These are phyloP conservation scores for Gaeumannomyces tritici DNA, from an alignment of 2,329 filamentous ascomycete species.

Conservation along the genomic window DNA sequence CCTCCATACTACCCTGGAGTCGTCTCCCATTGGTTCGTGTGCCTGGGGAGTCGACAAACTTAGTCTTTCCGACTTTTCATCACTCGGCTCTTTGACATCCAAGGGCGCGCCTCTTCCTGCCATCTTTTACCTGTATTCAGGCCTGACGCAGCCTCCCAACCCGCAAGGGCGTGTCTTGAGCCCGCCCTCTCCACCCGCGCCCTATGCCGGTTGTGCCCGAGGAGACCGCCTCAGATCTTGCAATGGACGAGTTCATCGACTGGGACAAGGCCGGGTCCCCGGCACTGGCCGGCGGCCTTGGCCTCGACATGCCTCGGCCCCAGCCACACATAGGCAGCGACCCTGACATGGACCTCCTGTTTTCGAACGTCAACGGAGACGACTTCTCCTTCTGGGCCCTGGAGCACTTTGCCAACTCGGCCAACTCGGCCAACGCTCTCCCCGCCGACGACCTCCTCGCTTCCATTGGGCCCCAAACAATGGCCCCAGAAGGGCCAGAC, in stretches of 20 bases:
- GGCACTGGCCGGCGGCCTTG: slow-evolving; percentile 17
- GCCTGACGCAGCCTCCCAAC: not conserved
- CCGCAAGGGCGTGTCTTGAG: slow-evolving; percentile 1
- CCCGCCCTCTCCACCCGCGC: slow-evolving; percentile 16
- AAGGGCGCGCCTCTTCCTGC: not conserved
- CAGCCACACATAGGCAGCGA: slow-evolving; percentile 1
- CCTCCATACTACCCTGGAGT: not conserved
- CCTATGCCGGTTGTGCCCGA: slow-evolving; percentile 15
- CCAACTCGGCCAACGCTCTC: slow-evolving; percentile 3
- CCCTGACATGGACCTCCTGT: slow-evolving; percentile 37
- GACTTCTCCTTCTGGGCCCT: slow-evolving; percentile 51
- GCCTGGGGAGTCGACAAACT: not conserved
- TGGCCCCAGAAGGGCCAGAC: not conserved
- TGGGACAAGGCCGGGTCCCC: slow-evolving; percentile 43
- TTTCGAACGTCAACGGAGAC: slow-evolving; percentile 47
- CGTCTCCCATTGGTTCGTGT: not conserved
- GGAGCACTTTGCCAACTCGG: slow-evolving; percentile 36
- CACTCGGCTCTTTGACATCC: too few species aligned
- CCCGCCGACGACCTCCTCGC: slow-evolving; percentile 10
- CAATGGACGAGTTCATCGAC: slow-evolving; percentile 55
- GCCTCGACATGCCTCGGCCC: slow-evolving; percentile 4
- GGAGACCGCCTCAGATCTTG: slow-evolving; percentile 17
- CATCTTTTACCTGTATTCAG: not conserved
- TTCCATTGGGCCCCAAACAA: not conserved
- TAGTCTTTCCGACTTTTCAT: too few species aligned